Conservation (phyloP, 2,329 filamentous ascomycete genomes). For the Nakataea oryzae region DNA sequence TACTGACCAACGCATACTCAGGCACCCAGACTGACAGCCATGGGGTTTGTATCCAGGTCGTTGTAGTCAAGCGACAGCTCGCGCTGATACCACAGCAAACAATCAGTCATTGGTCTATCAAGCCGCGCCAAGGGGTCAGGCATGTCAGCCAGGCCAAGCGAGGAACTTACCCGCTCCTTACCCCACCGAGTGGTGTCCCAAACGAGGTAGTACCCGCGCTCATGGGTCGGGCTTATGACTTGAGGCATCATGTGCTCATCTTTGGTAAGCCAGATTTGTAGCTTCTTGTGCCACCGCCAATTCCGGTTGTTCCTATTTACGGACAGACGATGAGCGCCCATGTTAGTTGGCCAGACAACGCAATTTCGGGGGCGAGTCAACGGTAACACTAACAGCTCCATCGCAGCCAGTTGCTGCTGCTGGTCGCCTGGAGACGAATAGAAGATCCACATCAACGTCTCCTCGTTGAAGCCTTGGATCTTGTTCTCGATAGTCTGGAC, state of each 20-base stretch:
- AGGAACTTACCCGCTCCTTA: conserved; percentile 48
- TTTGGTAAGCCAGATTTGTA: conserved; percentile 57
- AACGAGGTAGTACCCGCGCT: conserved; percentile 57
- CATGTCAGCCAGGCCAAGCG: neutral
- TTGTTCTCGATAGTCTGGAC: conserved; percentile 56
- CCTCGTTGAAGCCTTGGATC: conserved; percentile 56
- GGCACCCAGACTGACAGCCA: neutral
- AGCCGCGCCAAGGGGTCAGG: neutral
- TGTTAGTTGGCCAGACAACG: neutral
- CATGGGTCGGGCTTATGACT: conserved; percentile 44
- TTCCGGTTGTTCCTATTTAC: conserved; percentile 45
- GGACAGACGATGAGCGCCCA: neutral
- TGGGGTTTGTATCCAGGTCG: conserved; percentile 42
- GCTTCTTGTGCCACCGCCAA: conserved; percentile 60
- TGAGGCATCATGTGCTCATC: conserved; percentile 56
- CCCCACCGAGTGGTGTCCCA: conserved; percentile 54
- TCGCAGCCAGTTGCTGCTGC: conserved; percentile 53
- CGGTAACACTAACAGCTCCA: conserved; percentile 43
- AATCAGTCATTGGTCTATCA: conserved; percentile 8
- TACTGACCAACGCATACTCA: neutral
- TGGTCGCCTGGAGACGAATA: conserved; percentile 54
- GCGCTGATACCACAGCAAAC: conserved; percentile 26
- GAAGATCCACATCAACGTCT: conserved; percentile 61
- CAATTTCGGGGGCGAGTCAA: neutral
- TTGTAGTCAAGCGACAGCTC: conserved; percentile 52